Evolutionary conservation across 2,329 filamentous ascomycete species (phyloP).

Genomic region (Ceratocystis papillata): DNA sequence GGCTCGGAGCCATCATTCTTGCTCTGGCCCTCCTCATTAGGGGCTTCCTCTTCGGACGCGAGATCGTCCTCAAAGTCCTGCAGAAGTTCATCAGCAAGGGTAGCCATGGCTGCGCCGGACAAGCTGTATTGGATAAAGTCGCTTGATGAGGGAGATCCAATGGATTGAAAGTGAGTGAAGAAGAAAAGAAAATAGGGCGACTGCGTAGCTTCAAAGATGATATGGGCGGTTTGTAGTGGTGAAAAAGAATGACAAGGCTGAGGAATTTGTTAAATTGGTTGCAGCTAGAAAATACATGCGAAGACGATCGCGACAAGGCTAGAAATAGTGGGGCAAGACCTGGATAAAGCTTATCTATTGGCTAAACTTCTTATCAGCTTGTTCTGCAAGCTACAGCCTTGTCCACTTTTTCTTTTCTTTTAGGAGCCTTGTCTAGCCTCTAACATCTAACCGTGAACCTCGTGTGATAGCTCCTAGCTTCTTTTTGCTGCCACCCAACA

Average conservation of each 20-base stretch:
- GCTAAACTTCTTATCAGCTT: constrained; percentile 13
- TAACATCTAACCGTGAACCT: too few species aligned
- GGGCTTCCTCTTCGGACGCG: constrained; percentile 47
- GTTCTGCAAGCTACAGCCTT: constrained; percentile 16
- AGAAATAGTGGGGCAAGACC: neutral
- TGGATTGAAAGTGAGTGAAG: too few species aligned
- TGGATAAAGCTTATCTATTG: constrained; percentile 20
- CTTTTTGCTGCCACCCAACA: too few species aligned
- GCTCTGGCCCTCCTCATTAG: constrained; percentile 40
- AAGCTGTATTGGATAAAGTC: too few species aligned
- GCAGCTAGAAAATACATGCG: constrained; percentile 13
- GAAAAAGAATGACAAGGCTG: constrained; percentile 13
- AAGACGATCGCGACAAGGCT: neutral
- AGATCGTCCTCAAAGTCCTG: constrained; percentile 70
- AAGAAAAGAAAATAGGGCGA: neutral
- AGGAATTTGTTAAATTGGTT: constrained; percentile 16
- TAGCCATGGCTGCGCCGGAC: constrained; percentile 54
- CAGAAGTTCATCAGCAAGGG: constrained; percentile 81
- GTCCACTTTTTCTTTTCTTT: constrained; percentile 20
- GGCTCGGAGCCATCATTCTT: constrained; percentile 31
- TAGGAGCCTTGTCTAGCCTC: neutral
- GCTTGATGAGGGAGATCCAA: too few species aligned
- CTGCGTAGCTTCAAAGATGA: neutral
- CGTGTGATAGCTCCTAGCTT: neutral
- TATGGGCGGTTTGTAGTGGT: neutral